These are phyloP conservation scores for Hypoxylon intermedium DNA, from an alignment of 495 filamentous ascomycete species.

Conservation along the genomic window DNA sequence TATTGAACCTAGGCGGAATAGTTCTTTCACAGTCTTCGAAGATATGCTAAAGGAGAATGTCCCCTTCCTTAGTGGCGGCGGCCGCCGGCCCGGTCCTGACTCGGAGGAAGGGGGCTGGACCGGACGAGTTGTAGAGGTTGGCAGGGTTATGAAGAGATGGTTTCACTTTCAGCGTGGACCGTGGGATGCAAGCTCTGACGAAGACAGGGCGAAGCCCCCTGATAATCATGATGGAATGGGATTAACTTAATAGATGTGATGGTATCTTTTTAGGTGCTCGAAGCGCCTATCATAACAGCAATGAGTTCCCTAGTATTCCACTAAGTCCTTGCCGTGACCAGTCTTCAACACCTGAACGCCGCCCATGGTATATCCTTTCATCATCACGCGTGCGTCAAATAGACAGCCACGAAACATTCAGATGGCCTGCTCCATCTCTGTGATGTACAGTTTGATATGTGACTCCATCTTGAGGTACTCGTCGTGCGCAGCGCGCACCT, in stretches of 20 bases:
- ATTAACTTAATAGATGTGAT: conserved; percentile 6
- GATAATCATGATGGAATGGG: conserved; percentile 1
- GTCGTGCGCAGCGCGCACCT: conserved; percentile 84
- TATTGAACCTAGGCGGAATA: conserved; percentile 40
- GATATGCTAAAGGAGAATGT: conserved; percentile 62
- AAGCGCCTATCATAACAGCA: conserved; percentile 10
- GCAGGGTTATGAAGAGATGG: conserved; percentile 73
- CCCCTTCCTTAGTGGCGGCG: conserved; percentile 68
- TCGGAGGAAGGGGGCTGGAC: conserved; percentile 66
- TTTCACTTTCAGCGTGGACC: conserved; percentile 62
- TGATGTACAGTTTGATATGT: conserved; percentile 96
- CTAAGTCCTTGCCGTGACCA: not conserved
- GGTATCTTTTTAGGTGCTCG: conserved; percentile 9
- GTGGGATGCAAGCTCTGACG: conserved; percentile 36
- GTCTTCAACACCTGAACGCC: conserved; percentile 37
- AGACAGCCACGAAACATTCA: conserved; percentile 46
- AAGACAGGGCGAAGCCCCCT: conserved; percentile 5
- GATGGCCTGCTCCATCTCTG: conserved; percentile 94
- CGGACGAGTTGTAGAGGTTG: conserved; percentile 71
- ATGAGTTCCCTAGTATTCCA: conserved; percentile 12
- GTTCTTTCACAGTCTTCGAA: conserved; percentile 24
- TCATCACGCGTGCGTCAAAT: conserved; percentile 29
- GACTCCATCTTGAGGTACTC: conserved; percentile 96
- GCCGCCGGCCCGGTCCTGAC: conserved; percentile 51
- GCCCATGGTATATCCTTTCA: conserved; percentile 41